Evolutionary conservation across 1,139 yeast species (phyloP), one percentile per base, ranked within the genome.

Genomic region (Sugiyamaella neomexicana): DNA sequence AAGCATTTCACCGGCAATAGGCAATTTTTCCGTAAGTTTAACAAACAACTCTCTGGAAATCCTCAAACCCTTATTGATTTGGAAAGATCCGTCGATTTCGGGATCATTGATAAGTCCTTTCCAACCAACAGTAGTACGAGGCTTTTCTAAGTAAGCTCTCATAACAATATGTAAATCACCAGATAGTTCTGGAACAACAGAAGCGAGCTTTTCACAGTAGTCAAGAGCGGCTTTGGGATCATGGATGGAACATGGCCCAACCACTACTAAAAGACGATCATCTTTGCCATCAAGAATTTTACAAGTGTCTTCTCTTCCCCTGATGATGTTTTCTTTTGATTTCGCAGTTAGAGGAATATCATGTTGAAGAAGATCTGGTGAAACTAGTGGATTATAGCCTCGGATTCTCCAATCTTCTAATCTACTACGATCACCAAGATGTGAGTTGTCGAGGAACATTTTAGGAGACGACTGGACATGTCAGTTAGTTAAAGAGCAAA

Each of bases 111-210:
- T 91, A 65, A 93, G 79, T 62, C 97, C 99, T 74, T 93, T 93
- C 99, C 99, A 93, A 58, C 99, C 99, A 52, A 93, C 98, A 23
- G 98, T 93, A 53, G 99, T 93, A 76, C 99, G 84, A 61, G 99
- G 99, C 75, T 93, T 93, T 74, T 93, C 99, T 67, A 93, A 80
- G 77, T 93, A 93, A 2, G 98, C 98, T 76, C 99, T 85, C 99
- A 93, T 93, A 58, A 93, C 87, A 58, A 93, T 85, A 60, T 83
- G 81, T 55, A 93, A 80, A 65, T 91, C 97, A 49, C 81, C 82
- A 63, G 85, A 79, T 62, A 86, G 76, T 66, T 83, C 79, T 49
- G 84, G 82, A 39, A 87, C 74, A 42, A 87, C 73, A 53, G 76
- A 75, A 54, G 80, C 74, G 61, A 93, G 79, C 64, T 82, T 78